A percentile compares a stretch with the other conserved stretches of the same genome.
Evolutionary conservation across 805 yeast species (phyloP).

Genomic region (Clavispora vitiphila): DNA sequence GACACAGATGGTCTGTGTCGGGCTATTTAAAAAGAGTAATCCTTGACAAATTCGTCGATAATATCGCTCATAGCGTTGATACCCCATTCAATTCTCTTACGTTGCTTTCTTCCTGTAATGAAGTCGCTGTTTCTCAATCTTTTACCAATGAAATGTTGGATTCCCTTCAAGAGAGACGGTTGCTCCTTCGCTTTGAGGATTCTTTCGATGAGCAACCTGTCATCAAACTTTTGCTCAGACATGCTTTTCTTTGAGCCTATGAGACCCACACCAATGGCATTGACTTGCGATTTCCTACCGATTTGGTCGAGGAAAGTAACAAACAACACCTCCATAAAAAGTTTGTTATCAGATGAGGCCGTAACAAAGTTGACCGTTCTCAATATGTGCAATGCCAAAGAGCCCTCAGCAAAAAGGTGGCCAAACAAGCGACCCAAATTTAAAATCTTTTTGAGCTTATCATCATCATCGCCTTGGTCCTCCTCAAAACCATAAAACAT

Average conservation of each 20-base stretch:
- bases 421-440: conserved; percentile 84
- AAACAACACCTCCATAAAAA: conserved; percentile 71
- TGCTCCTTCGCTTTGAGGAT: conserved; percentile 56
- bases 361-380: conserved; percentile 71
- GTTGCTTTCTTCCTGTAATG: conserved; percentile 50
- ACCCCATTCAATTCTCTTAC: conserved; percentile 64
- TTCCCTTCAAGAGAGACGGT: conserved; percentile 55
- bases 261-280: conserved; percentile 40
- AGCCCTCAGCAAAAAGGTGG: conserved; percentile 63
- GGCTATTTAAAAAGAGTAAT: conserved; percentile 1
- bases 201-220: conserved; percentile 43
- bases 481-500: conserved; percentile 35
- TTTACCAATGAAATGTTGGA: conserved; percentile 55
- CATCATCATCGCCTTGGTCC: conserved; percentile 43
- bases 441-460: conserved; percentile 52
- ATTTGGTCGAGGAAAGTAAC: conserved; percentile 61
- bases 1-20: neutral
- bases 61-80: conserved; percentile 49
- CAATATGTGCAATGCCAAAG: conserved; percentile 67
- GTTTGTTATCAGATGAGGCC: conserved; percentile 53
- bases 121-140: conserved; percentile 43
- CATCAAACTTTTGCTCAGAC: conserved; percentile 41
- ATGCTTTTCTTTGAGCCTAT: conserved; percentile 22
- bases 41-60: conserved; percentile 38
- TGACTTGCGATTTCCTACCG: conserved; percentile 57